phyloP scores from a whole-genome alignment of 2,329 filamentous ascomycete genomes.

The Exophiala bonariae region DNA sequence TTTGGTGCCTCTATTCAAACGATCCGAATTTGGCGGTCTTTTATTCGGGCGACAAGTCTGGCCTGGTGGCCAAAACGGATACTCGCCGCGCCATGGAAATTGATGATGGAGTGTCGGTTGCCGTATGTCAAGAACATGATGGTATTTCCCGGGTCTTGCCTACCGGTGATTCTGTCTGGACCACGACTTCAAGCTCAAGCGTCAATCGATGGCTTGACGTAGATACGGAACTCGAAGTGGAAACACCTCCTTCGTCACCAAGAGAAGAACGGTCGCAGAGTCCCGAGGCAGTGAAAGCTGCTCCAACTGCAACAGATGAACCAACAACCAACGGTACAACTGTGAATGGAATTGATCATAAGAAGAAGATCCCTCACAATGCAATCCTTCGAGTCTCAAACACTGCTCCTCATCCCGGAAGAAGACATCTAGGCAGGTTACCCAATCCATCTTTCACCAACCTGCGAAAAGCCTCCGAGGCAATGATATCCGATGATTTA shows the following conservation, averaged over 20 bases:
- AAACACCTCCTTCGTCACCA: conserved; percentile 54
- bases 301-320: conserved; percentile 3
- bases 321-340: conserved; percentile 31
- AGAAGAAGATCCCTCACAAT: conserved; percentile 69
- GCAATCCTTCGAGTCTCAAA: conserved; percentile 82
- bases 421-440: conserved; percentile 52
- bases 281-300: conserved; percentile 31
- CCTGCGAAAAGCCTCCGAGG: conserved; percentile 58
- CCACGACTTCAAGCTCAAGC: conserved; percentile 82
- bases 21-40: conserved; percentile 84
- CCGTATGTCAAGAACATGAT: conserved; percentile 89
- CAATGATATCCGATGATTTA: conserved; percentile 50
- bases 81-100: conserved; percentile 72
- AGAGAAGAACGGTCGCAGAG: conserved; percentile 53
- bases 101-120: conserved; percentile 86
- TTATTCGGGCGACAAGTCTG: conserved; percentile 91
- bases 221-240: conserved; percentile 72
- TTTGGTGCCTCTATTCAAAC: conserved; percentile 92
- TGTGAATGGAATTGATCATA: conserved; percentile 33
- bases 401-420: conserved; percentile 71
- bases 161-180: conserved; percentile 80
- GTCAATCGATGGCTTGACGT: conserved; percentile 91
- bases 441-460: conserved; percentile 44
- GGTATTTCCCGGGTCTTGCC: conserved; percentile 60
- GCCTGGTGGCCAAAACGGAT: conserved; percentile 94